These are phyloP conservation scores for Ceratobasidium papillatum DNA, from an alignment of 1,284 basidiomycete genomes.

Conservation along the genomic window DNA sequence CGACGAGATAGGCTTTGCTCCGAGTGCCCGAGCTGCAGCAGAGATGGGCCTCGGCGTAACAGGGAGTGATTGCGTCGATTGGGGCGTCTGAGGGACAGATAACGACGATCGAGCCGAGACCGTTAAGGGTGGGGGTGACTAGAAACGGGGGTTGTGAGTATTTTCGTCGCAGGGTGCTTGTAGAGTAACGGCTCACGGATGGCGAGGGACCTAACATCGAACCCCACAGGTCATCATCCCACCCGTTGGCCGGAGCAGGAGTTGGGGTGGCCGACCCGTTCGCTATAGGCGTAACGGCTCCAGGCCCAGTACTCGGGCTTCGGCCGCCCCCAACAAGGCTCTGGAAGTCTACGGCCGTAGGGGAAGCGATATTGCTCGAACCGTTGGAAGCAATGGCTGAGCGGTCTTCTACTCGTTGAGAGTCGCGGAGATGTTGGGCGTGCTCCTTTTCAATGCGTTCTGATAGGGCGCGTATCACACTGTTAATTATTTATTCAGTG, in stretches of 20 bases:
- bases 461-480: constrained; percentile 58
- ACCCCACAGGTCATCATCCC: constrained; percentile 80
- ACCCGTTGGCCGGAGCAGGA: constrained; percentile 53
- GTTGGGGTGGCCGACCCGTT: constrained; percentile 56
- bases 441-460: constrained; percentile 88
- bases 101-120: constrained; percentile 46
- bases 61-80: constrained; percentile 54
- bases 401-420: constrained; percentile 82
- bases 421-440: constrained; percentile 81
- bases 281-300: constrained; percentile 56
- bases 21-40: constrained; percentile 42
- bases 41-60: constrained; percentile 54
- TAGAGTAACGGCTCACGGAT: constrained; percentile 49
- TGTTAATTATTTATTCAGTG: constrained; percentile 44
- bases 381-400: constrained; percentile 56
- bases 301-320: constrained; percentile 46
- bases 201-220: constrained; percentile 63
- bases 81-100: constrained; percentile 40
- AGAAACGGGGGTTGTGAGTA: neutral
- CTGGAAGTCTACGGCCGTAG: constrained; percentile 70
- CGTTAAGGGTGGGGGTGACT: constrained; percentile 41
- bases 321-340: constrained; percentile 71
- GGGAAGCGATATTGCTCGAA: constrained; percentile 53
- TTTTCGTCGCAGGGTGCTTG: constrained; percentile 39
- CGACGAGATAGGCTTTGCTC: constrained; percentile 38